Base-by-base conservation (phyloP, 768 basidiomycete genomes). In the Brasilioporus rufonigricans region DNA sequence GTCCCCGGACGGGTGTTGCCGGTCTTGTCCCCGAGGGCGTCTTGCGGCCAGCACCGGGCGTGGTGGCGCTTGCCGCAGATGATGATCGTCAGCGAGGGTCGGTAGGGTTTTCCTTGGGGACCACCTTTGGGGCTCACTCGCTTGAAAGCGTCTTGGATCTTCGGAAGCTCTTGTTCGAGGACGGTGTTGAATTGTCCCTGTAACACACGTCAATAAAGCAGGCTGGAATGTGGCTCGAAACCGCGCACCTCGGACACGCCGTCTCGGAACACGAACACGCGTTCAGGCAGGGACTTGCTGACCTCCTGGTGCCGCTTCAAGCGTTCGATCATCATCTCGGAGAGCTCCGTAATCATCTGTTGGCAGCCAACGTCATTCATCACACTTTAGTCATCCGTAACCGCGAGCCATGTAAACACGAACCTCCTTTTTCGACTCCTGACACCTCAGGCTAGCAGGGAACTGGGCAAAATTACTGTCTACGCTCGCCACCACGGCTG, bases 1-100 rank as follows among this genome's bases (percentile, higher is more conserved):
- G 91, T 91, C 2, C 91, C 91, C 0, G 91, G 86, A 3, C 76
- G 77, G 0, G 90, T 89, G 61, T 93, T 92, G 1, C 90, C 89
- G 53, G 87, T 89, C 50, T 66, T 74, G 60, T 84, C 82, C 2
- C 80, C 85, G 40, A 75, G 62, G 5, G 74, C 63, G 1, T 77
- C 66, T 0, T 81, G 79, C 0, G 88, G 77, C 67, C 76, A 90
- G 67, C 85, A 83, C 24, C 84, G 78, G 16, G 80, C 67, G 23
- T 77, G 76, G 55, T 77, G 77, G 3, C 86, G 80, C 67, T 93
- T 93, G 65, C 91, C 91, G 61, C 91, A 93, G 38, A 93, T 85
- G 54, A 89, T 70, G 61, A 93, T 89, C 2, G 87, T 83, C 35
- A 93, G 61, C 43, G 67, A 63, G 0, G 91, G 91, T 23, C 74